phyloP scores from a whole-genome alignment of 257 asterid species.

The Lavandula angustifolia region DNA sequence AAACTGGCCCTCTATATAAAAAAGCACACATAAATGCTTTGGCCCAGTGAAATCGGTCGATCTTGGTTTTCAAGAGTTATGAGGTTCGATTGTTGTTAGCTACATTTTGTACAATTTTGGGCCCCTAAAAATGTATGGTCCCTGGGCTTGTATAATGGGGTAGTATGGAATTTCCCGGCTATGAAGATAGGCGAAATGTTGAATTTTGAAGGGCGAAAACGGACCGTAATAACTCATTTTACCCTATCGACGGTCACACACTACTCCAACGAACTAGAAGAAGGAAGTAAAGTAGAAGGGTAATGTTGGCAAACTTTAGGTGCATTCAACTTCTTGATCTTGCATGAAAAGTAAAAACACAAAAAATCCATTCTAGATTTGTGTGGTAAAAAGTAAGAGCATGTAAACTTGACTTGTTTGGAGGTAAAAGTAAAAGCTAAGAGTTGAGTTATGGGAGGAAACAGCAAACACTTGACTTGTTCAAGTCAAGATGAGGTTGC shows the following conservation, averaged over 20 bases:
- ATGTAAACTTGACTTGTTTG: background rate
- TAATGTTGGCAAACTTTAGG: background rate
- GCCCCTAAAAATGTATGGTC: no score
- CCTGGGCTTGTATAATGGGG: no score
- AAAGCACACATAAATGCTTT: no score
- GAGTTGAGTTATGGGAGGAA: background rate
- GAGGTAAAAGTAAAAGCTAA: no score
- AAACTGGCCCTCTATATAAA: no score
- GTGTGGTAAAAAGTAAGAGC: background rate
- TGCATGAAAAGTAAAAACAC: background rate
- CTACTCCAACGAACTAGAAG: background rate
- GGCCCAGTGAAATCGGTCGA: no score
- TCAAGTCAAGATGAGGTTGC: conserved; percentile 17
- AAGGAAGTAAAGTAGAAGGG: background rate
- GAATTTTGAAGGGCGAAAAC: no score
- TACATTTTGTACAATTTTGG: no score
- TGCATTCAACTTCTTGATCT: conserved; percentile 18
- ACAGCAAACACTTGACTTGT: conserved; percentile 3
- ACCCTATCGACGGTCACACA: background rate
- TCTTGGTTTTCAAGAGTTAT: no score
- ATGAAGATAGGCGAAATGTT: no score
- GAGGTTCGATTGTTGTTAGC: no score
- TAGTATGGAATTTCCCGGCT: no score
- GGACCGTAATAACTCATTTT: background rate
- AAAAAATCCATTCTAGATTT: background rate